Evolutionary conservation across 345 rosid genomes (phyloP).

Genomic region (Gossypium arboreum): DNA sequence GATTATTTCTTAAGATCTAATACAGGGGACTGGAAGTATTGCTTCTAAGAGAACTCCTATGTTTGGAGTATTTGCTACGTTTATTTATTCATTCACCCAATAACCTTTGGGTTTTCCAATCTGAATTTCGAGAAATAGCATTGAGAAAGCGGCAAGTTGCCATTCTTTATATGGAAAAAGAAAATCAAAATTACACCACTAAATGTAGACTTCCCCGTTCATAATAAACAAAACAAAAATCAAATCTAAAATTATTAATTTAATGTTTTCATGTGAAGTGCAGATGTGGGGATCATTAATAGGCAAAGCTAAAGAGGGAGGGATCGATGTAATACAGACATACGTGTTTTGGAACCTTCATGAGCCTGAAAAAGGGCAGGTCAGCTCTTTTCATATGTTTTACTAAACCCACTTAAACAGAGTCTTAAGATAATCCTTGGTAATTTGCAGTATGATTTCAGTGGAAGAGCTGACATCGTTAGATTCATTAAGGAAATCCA

Average conservation of each 20-base stretch:
- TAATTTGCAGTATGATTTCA: conserved; percentile 68
- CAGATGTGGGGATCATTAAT: conserved; percentile 86
- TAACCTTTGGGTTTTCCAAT: neutral
- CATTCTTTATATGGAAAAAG: neutral
- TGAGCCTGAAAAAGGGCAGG: conserved; percentile 78
- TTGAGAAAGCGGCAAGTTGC: neutral
- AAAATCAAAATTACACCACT: too few relatives aligned
- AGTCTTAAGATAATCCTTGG: neutral
- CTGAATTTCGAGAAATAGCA: neutral
- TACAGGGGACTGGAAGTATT: neutral
- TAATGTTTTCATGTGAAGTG: conserved; percentile 7
- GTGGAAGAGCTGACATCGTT: conserved; percentile 70
- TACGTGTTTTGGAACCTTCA: conserved; percentile 93
- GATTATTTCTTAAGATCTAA: neutral
- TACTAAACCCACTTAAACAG: neutral
- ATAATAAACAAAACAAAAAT: too few relatives aligned
- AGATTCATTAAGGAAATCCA: conserved; percentile 66
- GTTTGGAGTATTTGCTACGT: conserved; percentile 11
- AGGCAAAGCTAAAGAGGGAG: conserved; percentile 73
- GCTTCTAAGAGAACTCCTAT: neutral
- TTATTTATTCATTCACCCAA: neutral
- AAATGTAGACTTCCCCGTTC: neutral
- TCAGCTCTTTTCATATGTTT: conserved; percentile 28
- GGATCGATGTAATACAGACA: conserved; percentile 75
- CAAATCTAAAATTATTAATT: too few relatives aligned